Percentiles rank a stretch among this genome's conserved stretches.
Conservation (phyloP, 768 basidiomycete species). For the Pleurotus giganteus region DNA sequence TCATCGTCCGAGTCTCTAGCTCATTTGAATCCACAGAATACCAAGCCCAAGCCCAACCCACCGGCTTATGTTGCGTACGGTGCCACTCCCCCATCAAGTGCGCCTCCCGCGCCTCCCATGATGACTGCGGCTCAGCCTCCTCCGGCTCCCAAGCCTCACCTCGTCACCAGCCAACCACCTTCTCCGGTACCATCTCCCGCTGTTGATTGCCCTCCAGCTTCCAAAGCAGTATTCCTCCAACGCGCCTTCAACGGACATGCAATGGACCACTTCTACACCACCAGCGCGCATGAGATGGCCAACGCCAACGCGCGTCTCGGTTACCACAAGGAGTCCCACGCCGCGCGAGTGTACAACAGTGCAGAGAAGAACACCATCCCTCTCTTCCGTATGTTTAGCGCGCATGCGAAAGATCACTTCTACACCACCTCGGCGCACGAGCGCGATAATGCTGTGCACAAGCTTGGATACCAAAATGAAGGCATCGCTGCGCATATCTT, state of each 20-base stretch:
- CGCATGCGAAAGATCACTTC: conserved; percentile 13
- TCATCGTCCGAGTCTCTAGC: too few relatives aligned
- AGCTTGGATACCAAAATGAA: conserved; percentile 10
- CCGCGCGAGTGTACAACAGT: background rate
- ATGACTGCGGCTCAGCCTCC: too few relatives aligned
- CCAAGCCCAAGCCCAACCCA: too few relatives aligned
- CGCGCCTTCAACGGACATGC: background rate
- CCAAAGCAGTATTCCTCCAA: background rate
- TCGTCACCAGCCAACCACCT: too few relatives aligned
- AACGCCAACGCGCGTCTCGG: background rate
- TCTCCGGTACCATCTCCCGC: background rate
- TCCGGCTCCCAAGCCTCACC: too few relatives aligned
- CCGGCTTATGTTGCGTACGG: too few relatives aligned
- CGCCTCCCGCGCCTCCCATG: too few relatives aligned
- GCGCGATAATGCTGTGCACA: conserved; percentile 13
- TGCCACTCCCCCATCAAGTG: too few relatives aligned
- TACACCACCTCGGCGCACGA: conserved; percentile 17
- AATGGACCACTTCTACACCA: conserved; percentile 4
- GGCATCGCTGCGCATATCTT: conserved; percentile 16
- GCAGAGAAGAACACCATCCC: conserved; percentile 15
- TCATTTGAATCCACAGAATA: background rate
- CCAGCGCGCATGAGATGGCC: background rate
- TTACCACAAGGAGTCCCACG: conserved; percentile 4
- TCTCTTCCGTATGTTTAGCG: conserved; percentile 17
- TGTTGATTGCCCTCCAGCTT: background rate